phyloP scores from a whole-genome alignment of 805 yeast genomes.

The Candida insectorum region DNA sequence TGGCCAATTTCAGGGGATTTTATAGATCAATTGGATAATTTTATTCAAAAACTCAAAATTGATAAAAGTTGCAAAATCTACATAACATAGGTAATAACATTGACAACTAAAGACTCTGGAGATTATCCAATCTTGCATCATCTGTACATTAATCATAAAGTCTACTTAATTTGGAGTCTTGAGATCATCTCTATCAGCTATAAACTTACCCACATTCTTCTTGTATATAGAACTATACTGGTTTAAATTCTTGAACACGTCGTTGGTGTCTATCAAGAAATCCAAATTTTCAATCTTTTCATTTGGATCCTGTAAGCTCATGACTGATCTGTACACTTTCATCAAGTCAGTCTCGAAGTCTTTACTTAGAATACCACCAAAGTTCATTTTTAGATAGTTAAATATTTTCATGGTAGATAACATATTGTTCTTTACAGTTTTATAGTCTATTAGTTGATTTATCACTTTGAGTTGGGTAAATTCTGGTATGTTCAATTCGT shows the following conservation, averaged over 20 bases:
- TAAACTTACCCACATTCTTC: slow-evolving; percentile 37
- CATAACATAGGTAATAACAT: no score
- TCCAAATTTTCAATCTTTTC: slow-evolving; percentile 44
- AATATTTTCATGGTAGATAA: slow-evolving; percentile 44
- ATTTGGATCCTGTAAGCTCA: slow-evolving; percentile 17
- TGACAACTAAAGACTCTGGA: no score
- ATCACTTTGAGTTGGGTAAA: slow-evolving; percentile 18
- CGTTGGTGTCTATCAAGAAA: slow-evolving; percentile 45
- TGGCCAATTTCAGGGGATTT: no score
- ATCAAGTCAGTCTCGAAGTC: slow-evolving; percentile 7
- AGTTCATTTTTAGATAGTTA: slow-evolving; percentile 28
- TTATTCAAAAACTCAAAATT: no score
- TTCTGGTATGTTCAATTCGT: slow-evolving; percentile 32
- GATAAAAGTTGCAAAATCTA: no score
- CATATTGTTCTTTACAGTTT: slow-evolving; percentile 44
- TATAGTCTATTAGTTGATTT: slow-evolving; percentile 40
- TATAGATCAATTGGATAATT: no score
- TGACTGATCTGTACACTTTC: slow-evolving; percentile 5
- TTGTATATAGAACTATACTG: slow-evolving; percentile 49
- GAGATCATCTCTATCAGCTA: slow-evolving; percentile 6
- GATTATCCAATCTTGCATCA: no score
- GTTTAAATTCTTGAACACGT: slow-evolving; percentile 51
- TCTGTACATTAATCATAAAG: no score
- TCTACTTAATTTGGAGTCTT: not conserved
- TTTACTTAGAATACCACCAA: slow-evolving; percentile 6